phyloP scores from a whole-genome alignment of 2,329 filamentous ascomycete genomes.

The Monosporascus cannonballus region DNA sequence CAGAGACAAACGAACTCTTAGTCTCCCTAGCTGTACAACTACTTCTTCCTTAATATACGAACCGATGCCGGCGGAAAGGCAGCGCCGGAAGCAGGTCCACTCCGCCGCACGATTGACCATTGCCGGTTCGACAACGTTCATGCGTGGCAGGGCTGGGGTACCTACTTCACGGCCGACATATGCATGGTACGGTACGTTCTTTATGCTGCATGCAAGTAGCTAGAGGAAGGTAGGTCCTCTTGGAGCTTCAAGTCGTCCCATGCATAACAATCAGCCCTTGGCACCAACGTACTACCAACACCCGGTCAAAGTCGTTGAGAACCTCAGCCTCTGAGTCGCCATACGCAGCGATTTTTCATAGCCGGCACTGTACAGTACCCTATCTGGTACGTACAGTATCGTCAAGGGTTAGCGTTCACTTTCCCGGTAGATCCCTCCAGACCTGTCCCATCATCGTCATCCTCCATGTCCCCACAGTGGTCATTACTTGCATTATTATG shows the following conservation, averaged over 20 bases:
- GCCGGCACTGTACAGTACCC: constrained; percentile 14
- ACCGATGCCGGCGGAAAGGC: constrained; percentile 11
- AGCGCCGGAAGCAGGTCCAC: constrained; percentile 20
- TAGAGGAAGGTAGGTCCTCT: neutral
- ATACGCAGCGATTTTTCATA: neutral
- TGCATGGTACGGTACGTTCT: neutral
- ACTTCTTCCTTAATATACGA: constrained; percentile 5
- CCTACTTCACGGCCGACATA: neutral
- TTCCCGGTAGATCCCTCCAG: constrained; percentile 18
- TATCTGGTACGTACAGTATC: constrained; percentile 9
- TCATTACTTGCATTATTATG: constrained; percentile 16
- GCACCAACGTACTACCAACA: neutral
- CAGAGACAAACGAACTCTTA: constrained; percentile 13
- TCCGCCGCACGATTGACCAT: constrained; percentile 3
- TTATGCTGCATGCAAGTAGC: neutral
- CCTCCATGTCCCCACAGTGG: constrained; percentile 17
- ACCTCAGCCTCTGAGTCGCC: neutral
- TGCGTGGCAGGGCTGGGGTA: neutral
- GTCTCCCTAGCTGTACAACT: constrained; percentile 3
- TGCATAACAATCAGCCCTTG: neutral
- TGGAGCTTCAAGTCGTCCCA: neutral
- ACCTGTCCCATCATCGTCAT: constrained; percentile 19
- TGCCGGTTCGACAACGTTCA: neutral
- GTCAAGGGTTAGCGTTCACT: constrained; percentile 12
- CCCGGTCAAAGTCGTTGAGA: neutral